Evolutionary conservation across 805 yeast genomes (phyloP).

Genomic region (Hanseniaspora guilliermondii): DNA sequence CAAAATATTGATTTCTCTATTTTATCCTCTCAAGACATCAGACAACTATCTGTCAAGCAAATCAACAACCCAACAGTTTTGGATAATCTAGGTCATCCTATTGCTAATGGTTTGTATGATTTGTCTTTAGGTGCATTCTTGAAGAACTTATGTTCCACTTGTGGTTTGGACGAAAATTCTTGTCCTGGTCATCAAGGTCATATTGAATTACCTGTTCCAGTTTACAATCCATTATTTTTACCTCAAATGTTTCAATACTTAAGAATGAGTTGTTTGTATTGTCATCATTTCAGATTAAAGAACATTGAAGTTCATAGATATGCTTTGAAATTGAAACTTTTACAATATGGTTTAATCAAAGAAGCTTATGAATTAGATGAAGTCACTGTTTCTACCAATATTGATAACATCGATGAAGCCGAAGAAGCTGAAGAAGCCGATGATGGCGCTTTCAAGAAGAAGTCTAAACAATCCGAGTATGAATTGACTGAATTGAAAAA

Average conservation of each 20-base stretch:
- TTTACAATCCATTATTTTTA: constrained; percentile 89
- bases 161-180: constrained; percentile 85
- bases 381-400: constrained; percentile 31
- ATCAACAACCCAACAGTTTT: constrained; percentile 91
- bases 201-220: constrained; percentile 90
- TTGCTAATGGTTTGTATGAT: constrained; percentile 86
- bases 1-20: constrained; percentile 85
- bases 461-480: constrained; percentile 21
- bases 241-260: constrained; percentile 75
- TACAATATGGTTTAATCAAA: constrained; percentile 78
- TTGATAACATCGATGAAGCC: constrained; percentile 34
- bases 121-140: constrained; percentile 90
- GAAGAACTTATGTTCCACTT: constrained; percentile 79
- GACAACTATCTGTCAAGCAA: constrained; percentile 84
- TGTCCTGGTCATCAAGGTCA: constrained; percentile 99
- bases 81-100: constrained; percentile 92
- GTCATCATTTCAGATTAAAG: constrained; percentile 72
- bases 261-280: constrained; percentile 76
- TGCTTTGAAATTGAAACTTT: constrained; percentile 62
- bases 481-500: constrained; percentile 40
- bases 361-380: constrained; percentile 67
- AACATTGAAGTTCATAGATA: constrained; percentile 58
- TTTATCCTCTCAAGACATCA: constrained; percentile 67
- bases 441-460: constrained; percentile 22
- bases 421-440: constrained; percentile 36